Evolutionary conservation across 257 asterid species (phyloP).

Genomic region (Solanum etuberosum): DNA sequence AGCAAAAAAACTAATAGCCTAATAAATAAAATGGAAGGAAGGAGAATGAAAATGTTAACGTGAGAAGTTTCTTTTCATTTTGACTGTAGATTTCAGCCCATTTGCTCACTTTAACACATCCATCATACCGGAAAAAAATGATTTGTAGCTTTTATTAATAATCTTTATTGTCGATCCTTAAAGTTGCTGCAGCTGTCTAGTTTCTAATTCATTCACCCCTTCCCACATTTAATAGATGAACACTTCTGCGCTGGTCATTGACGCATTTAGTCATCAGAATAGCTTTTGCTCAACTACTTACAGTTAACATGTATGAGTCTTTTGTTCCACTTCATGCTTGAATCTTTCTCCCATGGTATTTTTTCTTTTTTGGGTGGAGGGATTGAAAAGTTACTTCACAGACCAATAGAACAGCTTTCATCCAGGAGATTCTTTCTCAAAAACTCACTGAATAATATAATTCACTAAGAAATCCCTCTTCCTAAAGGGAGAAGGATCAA

Average conservation of each 20-base stretch:
- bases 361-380: neutral
- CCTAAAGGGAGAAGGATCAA: neutral
- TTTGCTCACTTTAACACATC: neutral
- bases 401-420: neutral
- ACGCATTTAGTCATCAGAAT: neutral
- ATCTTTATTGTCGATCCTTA: neutral
- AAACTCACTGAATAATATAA: neutral
- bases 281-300: neutral
- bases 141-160: neutral
- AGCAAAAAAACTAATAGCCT: neutral
- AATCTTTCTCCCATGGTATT: neutral
- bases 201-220: neutral
- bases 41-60: neutral
- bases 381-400: neutral
- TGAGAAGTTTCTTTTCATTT: neutral
- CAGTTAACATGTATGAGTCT: neutral
- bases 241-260: neutral
- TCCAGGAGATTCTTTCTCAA: neutral
- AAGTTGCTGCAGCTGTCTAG: neutral
- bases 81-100: neutral
- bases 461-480: neutral
- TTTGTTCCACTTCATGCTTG: neutral
- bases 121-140: neutral
- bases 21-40: neutral
- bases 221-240: neutral